Evolutionary conservation across 1,139 yeast genomes (phyloP), one percentile per base, ranked within the genome.

Genomic region (Scheffersomyces segobiensis): DNA sequence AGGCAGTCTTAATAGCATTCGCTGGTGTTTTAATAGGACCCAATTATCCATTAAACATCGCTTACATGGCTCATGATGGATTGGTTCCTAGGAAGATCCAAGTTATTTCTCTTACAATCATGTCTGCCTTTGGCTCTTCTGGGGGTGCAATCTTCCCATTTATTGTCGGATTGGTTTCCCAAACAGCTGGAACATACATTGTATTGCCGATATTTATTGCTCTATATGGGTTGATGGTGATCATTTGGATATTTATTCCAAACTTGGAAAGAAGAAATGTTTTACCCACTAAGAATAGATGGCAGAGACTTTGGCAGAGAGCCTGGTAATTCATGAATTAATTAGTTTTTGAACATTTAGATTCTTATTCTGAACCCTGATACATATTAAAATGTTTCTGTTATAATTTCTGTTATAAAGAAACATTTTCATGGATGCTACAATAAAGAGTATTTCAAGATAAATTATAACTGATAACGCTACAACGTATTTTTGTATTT

Each of bases 121-220:
- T 77, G 68, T 80, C 87, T 0, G 87, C 87, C 0, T 83, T 84
- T 68, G 88, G 88, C 0, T 78, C 85, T 5, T 77, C 84, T 24
- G 87, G 88, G 8, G 87, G 87, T 2, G 86, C 87, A 3, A 64
- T 83, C 5, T 76, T 83, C 60, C 87, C 88, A n/a, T 84, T 84
- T 61, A 54, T 84, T 19, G 81, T 82, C 47, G 87, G 87, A 51
- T 69, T 84, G 58, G 70, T 82, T 47, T 76, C 85, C 20, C 81
- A 84, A 63, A 71, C 63, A 54, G 71, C 69, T 1, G 87, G 87
- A 1, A 76, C 87, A 0, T 84, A 62, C 65, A 83, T 83, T n/a
- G 79, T 84, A 18, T 77, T 84, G 68, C 87, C 87, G 0, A 72
- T 79, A 4, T 76, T 81, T 56, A 68, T 84, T 32, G 75, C 71